Evolutionary conservation across 371 early-diverging fungal species (phyloP).

Genomic region (Lichtheimia corymbifera): DNA sequence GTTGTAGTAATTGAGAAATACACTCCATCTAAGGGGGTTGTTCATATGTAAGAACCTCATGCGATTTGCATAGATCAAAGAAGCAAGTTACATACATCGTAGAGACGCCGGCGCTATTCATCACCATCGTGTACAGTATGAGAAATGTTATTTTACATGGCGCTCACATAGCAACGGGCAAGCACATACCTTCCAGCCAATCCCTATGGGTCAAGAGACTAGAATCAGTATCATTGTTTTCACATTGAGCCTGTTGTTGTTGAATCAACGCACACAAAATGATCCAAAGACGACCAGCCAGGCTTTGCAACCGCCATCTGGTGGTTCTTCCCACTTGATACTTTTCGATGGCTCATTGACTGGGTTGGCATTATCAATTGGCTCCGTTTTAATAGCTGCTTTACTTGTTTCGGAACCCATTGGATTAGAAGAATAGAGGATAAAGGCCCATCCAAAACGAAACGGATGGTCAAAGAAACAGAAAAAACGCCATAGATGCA

Average conservation of each 20-base stretch:
- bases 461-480: too few species aligned
- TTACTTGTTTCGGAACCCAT: too few species aligned
- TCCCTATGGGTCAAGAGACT: constrained; percentile 9
- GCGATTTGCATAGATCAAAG: neutral
- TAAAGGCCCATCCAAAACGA: too few species aligned
- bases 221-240: neutral
- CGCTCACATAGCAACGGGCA: neutral
- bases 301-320: constrained; percentile 35
- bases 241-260: neutral
- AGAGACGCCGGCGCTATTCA: neutral
- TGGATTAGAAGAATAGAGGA: too few species aligned
- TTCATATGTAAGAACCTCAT: too few species aligned
- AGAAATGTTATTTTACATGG: constrained; percentile 24
- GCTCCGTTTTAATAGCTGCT: neutral
- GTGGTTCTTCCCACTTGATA: constrained; percentile 12
- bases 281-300: constrained; percentile 48
- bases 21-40: constrained; percentile 31
- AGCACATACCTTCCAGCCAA: constrained; percentile 31
- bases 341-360: neutral
- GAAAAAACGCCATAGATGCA: too few species aligned
- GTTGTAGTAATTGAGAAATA: constrained; percentile 35
- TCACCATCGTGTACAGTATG: constrained; percentile 9
- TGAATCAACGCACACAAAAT: constrained; percentile 35
- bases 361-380: neutral
- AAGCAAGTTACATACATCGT: constrained; percentile 13